These are phyloP conservation scores for Pachyrhizus erosus DNA, from an alignment of 306 rosid species.

Conservation along the genomic window DNA sequence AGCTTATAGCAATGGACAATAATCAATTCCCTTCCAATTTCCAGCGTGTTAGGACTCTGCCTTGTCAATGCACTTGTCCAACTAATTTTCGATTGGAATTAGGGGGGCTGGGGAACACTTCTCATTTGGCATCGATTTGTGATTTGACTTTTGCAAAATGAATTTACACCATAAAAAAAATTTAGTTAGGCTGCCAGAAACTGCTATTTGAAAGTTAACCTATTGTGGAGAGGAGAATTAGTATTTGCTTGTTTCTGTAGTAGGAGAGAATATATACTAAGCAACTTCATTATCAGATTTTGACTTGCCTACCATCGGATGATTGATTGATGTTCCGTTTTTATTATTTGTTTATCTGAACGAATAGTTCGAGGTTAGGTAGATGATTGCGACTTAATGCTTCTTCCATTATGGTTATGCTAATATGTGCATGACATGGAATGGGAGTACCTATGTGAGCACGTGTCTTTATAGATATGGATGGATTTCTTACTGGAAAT, in stretches of 20 bases:
- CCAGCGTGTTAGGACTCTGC: too few species aligned
- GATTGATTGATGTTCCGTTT: not conserved
- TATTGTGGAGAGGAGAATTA: too few species aligned
- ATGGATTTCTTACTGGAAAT: slow-evolving; percentile 42
- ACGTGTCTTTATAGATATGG: slow-evolving; percentile 28
- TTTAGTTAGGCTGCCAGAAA: too few species aligned
- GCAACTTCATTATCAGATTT: slow-evolving; percentile 15
- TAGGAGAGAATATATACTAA: slow-evolving; percentile 8
- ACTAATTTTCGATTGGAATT: too few species aligned
- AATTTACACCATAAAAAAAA: too few species aligned
- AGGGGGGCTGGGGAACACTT: too few species aligned
- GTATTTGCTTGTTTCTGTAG: not conserved
- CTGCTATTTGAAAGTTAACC: too few species aligned
- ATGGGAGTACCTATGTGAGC: not conserved
- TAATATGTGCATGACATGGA: slow-evolving; percentile 6
- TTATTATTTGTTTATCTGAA: not conserved
- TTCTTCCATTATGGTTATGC: not conserved
- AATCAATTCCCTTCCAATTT: too few species aligned
- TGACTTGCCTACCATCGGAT: not conserved
- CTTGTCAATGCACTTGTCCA: too few species aligned
- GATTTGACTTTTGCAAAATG: too few species aligned
- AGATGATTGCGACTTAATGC: slow-evolving; percentile 26
- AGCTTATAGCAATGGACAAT: too few species aligned
- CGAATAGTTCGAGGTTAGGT: slow-evolving; percentile 4
- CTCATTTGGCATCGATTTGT: too few species aligned